Evolutionary conservation across 148 eudicot species (phyloP).

Genomic region (Vaccinium corymbosum): DNA sequence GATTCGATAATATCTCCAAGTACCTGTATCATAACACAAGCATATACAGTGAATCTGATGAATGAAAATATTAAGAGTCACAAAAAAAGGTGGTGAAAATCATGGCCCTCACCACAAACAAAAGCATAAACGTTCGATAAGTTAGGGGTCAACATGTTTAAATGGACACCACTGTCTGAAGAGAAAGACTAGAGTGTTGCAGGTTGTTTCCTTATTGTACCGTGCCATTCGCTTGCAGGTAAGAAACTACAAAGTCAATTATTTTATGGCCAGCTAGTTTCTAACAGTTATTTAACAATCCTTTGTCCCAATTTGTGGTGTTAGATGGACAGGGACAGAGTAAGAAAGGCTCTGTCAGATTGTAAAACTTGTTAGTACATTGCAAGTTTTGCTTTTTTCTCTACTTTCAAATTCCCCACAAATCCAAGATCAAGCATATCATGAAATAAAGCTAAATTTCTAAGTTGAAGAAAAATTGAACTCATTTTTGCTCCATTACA

Average conservation of each 20-base stretch:
- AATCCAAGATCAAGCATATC: neutral
- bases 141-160: neutral
- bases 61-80: neutral
- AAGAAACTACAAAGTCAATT: neutral
- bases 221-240: neutral
- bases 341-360: neutral
- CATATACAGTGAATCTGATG: neutral
- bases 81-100: neutral
- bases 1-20: constrained; percentile 87
- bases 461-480: neutral
- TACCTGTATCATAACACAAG: constrained; percentile 41
- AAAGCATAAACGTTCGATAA: neutral
- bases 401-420: neutral
- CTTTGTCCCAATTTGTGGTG: neutral
- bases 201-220: neutral
- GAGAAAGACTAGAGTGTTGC: neutral
- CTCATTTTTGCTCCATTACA: neutral
- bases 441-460: neutral
- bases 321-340: neutral
- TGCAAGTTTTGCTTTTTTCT: neutral
- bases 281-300: neutral
- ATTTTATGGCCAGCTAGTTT: neutral
- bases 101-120: neutral
- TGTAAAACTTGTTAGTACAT: neutral
- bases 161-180: neutral